Percentiles rank a stretch among this genome's conserved stretches.
Evolutionary conservation across 1,139 yeast genomes (phyloP).

Genomic region (Arxiozyma telluris): DNA sequence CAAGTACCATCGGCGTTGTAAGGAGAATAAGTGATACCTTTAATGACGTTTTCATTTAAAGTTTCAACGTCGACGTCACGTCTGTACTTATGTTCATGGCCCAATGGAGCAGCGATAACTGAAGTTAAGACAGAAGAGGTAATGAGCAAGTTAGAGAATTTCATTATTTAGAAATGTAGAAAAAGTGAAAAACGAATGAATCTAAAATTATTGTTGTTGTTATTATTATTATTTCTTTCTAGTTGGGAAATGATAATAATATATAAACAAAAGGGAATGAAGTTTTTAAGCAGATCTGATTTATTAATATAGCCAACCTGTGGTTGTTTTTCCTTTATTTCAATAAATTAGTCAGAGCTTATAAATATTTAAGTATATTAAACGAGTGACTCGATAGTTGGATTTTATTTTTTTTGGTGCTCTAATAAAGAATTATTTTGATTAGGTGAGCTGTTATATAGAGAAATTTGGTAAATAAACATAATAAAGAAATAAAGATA

Average conservation of each 20-base stretch:
- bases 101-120: constrained; percentile 33
- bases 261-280: background rate
- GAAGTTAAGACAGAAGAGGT: constrained; percentile 33
- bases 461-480: background rate
- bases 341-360: background rate
- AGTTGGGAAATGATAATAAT: no score
- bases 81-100: constrained; percentile 41
- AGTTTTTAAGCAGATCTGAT: background rate
- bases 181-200: background rate
- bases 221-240: no score
- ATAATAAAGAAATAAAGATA: no score
- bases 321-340: background rate
- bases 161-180: constrained; percentile 19
- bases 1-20: constrained; percentile 64
- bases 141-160: constrained; percentile 30
- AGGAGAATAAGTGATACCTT: constrained; percentile 79
- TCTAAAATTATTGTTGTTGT: no score
- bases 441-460: background rate
- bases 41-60: constrained; percentile 28
- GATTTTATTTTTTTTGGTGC: background rate
- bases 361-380: background rate
- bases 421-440: no score
- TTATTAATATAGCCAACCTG: background rate
- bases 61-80: constrained; percentile 25
- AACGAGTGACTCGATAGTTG: constrained; percentile 6